Base-by-base conservation (phyloP, 2,329 filamentous ascomycete species). In the Mycocentrospora acerina region DNA sequence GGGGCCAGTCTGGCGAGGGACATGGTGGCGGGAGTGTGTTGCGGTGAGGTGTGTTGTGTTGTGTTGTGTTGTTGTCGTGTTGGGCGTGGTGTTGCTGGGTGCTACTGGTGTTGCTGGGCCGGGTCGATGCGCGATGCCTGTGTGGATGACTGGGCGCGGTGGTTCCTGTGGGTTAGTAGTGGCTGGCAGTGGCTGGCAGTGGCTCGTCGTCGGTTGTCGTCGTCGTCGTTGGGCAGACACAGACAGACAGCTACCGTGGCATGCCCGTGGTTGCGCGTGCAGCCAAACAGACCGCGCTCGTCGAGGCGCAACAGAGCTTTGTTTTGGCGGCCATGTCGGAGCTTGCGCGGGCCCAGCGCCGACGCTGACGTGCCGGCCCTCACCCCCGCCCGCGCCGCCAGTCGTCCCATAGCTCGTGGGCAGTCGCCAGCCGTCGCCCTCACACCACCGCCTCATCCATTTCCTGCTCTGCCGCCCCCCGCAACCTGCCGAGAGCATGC, bases 401-500 rank as follows among this genome's bases (percentile, higher is more conserved):
- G 25, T 24, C 16, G 4, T 29, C n/a, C 24, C 12, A 25, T 12
- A 25, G 24, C 24, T 8, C 7, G 7, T 7, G 24, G 7, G 24
- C 24, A 29, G 25, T 26, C 35, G 7, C 29, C 29, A 16, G 17
- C 29, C 30, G 26, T 29, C 26, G 14, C 13, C 8, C 13, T 7
- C 26, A n/a, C n/a, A n/a, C n/a, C 25, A 16, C 26, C 12, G n/a
- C n/a, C n/a, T n/a, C n/a, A n/a, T n/a, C 16, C 32, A 32, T 27
- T 25, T 29, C 25, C 29, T 31, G 16, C 24, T 5, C 15, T 32
- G 13, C 18, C n/a, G n/a, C n/a, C n/a, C n/a, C n/a, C n/a, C n/a
- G n/a, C n/a, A n/a, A 36, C 34, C 22, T 43, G 25, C 24, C 48
- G 49, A 50, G 28, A 50, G 28, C 32, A 74, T 74, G 71, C 53